phyloP scores from a whole-genome alignment of 805 yeast species.

The Suhomyces emberorum region DNA sequence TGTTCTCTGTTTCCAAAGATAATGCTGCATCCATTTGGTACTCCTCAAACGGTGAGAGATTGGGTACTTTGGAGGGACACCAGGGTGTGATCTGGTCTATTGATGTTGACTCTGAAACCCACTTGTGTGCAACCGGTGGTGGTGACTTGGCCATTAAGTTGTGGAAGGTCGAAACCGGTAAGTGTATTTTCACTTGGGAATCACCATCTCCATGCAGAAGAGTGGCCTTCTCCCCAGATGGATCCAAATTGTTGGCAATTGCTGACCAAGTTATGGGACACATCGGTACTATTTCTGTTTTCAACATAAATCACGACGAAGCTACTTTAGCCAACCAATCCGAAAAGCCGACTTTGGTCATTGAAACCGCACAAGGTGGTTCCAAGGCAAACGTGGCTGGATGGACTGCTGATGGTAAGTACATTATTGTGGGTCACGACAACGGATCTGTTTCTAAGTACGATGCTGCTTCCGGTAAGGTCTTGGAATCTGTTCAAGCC shows the following conservation, averaged over 20 bases:
- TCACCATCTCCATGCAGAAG: slow-evolving; percentile 85
- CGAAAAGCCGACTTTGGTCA: slow-evolving; percentile 55
- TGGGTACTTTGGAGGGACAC: slow-evolving; percentile 85
- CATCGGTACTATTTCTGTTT: slow-evolving; percentile 71
- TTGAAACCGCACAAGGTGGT: slow-evolving; percentile 55
- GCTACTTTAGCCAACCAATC: slow-evolving; percentile 36
- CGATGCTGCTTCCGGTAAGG: slow-evolving; percentile 72
- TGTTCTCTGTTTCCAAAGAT: slow-evolving; percentile 92
- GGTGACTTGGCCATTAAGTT: slow-evolving; percentile 84
- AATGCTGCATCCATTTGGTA: slow-evolving; percentile 88
- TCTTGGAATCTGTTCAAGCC: slow-evolving; percentile 52
- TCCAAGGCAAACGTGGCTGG: slow-evolving; percentile 77
- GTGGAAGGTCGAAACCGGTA: slow-evolving; percentile 82
- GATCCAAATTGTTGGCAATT: slow-evolving; percentile 64
- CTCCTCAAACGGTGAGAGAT: slow-evolving; percentile 91
- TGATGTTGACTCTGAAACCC: slow-evolving; percentile 73
- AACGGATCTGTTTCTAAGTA: slow-evolving; percentile 83
- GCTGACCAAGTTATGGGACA: slow-evolving; percentile 92
- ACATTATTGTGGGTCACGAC: slow-evolving; percentile 81
- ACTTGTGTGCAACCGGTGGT: slow-evolving; percentile 77
- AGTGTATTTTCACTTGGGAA: slow-evolving; percentile 67
- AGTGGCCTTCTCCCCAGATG: slow-evolving; percentile 80
- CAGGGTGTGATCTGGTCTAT: slow-evolving; percentile 94
- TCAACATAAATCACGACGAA: slow-evolving; percentile 52
- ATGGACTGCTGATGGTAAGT: slow-evolving; percentile 75